phyloP scores from a whole-genome alignment of 805 yeast species.

The Saccharomyces eubayanus region DNA sequence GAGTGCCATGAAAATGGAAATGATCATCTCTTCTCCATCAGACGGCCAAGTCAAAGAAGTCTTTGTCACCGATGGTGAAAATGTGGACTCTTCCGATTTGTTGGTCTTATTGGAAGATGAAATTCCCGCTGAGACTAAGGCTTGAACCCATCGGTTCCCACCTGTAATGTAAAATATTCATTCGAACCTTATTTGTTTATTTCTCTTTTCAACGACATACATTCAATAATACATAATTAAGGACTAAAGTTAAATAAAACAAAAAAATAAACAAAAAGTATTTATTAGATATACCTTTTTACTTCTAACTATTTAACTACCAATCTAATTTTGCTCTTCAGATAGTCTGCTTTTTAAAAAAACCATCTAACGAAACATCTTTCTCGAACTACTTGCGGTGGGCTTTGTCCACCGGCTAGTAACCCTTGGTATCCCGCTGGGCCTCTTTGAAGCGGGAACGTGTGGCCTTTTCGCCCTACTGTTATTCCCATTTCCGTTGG shows the following conservation, averaged over 20 bases:
- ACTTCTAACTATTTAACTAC: neutral
- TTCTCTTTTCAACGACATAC: neutral
- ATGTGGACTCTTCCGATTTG: slow-evolving; percentile 88
- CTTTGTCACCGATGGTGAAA: slow-evolving; percentile 78
- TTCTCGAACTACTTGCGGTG: slow-evolving; percentile 21
- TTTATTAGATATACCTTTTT: neutral
- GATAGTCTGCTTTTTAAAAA: neutral
- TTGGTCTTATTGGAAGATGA: slow-evolving; percentile 45
- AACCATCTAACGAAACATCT: slow-evolving; percentile 18
- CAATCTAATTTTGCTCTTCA: neutral
- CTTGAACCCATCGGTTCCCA: neutral
- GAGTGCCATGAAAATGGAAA: slow-evolving; percentile 98
- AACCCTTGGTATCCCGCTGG: slow-evolving; percentile 20
- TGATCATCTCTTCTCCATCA: slow-evolving; percentile 88
- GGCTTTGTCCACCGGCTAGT: slow-evolving; percentile 18
- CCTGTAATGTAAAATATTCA: neutral
- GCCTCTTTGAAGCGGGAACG: slow-evolving; percentile 2
- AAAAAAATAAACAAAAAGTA: neutral
- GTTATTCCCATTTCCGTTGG: neutral
- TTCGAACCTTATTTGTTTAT: neutral
- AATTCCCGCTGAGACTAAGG: slow-evolving; percentile 8
- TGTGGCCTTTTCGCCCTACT: neutral
- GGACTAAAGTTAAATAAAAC: neutral
- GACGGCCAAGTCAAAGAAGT: slow-evolving; percentile 74
- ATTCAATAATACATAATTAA: neutral